phyloP scores from a whole-genome alignment of 768 basidiomycete species.

The Russula lepida region DNA sequence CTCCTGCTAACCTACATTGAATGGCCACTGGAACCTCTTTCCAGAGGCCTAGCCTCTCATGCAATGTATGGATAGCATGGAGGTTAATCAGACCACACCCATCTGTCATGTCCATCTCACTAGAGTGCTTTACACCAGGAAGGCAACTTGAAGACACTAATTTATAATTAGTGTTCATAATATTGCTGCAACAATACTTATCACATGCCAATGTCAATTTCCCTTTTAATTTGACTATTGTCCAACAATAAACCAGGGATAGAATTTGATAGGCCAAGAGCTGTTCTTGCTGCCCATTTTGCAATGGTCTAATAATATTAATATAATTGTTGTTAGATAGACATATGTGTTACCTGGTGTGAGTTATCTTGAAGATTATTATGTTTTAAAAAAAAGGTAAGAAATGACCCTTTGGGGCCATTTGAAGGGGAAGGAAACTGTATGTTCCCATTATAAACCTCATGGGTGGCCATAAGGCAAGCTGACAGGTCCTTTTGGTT shows the following conservation, averaged over 20 bases:
- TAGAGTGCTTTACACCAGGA: constrained; percentile 22
- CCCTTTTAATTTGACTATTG: constrained; percentile 30
- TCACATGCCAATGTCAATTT: constrained; percentile 43
- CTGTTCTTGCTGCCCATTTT: constrained; percentile 58
- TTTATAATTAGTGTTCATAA: neutral
- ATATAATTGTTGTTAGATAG: neutral
- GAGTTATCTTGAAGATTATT: constrained; percentile 42
- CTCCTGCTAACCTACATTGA: constrained; percentile 27
- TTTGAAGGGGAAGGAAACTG: neutral
- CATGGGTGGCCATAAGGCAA: constrained; percentile 49
- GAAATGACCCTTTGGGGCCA: constrained; percentile 25
- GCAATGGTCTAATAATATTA: constrained; percentile 40
- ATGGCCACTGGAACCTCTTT: constrained; percentile 24
- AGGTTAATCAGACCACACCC: constrained; percentile 67
- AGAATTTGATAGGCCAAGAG: constrained; percentile 56
- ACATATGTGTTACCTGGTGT: constrained; percentile 41
- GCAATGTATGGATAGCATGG: constrained; percentile 32
- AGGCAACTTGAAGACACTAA: constrained; percentile 25
- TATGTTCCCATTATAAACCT: constrained; percentile 25
- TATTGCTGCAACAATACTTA: neutral
- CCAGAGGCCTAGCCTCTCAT: constrained; percentile 21
- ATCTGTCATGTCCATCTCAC: constrained; percentile 48
- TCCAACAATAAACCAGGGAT: constrained; percentile 44
- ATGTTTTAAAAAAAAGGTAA: constrained; percentile 46
- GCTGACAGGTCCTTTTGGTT: constrained; percentile 36